Base-by-base conservation (phyloP, 768 basidiomycete species). In the Plicaturopsis crispa region DNA sequence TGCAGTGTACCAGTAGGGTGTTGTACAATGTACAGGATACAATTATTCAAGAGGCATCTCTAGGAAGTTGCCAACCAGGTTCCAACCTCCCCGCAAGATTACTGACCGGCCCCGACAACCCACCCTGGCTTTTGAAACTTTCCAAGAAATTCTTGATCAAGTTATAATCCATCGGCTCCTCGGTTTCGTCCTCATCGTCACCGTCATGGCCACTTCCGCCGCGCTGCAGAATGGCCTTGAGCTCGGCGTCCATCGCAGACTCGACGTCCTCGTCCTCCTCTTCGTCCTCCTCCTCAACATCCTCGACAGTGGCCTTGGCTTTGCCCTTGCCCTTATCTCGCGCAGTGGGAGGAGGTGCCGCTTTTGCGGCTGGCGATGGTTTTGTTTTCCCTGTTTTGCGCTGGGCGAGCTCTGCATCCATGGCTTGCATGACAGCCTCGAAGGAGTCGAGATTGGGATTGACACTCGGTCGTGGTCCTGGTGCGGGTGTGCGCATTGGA, bases 91-190 rank as follows among this genome's bases (percentile, higher is more conserved):
- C 89, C 30, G 82, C 86, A 32, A 99, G 63, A 53, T 82, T 96
- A 38, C 93, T 73, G 11, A 96, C 93, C 17, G 93, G 96, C 1
- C 96, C 96, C 18, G 87, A 78, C 35, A 87, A 60, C 17, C 96
- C 96, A 6, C 56, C 84, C 54, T 99, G 96, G 45, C 81, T 82
- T 55, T 88, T 90, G 69, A 89, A 97, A 59, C 91, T 94, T 65
- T 96, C 91, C 58, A 98, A 60, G 59, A 99, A 92, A 58, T 96
- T 94, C 62, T 90, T 94, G 66, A 98, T 94, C 51, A 98, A 63
- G 48, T 80, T 80, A 59, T 93, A 96, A 56, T 99, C 90, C 52
- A 76, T 68, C 24, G 68, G 60, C n/a, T 48, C 54, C 18, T 60
- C 65, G 8, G 64, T 64, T 2, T 62, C 67, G n/a, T 60, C 68